Evolutionary conservation across 2,329 filamentous ascomycete species (phyloP).

Genomic region (Apiospora hydei): DNA sequence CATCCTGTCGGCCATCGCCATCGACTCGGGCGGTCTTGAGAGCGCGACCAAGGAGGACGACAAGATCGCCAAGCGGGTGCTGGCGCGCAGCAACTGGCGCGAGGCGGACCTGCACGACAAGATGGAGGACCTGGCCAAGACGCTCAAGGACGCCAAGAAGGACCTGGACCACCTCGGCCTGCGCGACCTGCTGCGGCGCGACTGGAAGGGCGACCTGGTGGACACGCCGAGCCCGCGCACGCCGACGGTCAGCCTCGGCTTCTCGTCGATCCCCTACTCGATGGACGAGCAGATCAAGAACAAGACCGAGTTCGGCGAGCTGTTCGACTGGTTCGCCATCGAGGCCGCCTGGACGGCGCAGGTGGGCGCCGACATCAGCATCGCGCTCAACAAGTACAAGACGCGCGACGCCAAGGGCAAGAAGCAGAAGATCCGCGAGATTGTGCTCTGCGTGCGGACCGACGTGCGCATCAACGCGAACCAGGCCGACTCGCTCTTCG

Average conservation of each 20-base stretch:
- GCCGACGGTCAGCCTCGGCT: constrained; percentile 54
- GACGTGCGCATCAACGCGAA: constrained; percentile 52
- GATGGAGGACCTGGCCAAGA: constrained; percentile 50
- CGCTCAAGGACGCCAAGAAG: constrained; percentile 50
- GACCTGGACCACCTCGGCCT: constrained; percentile 49
- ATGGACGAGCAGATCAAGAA: constrained; percentile 51
- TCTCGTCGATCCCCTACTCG: constrained; percentile 53
- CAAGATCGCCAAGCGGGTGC: constrained; percentile 46
- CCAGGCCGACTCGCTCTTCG: constrained; percentile 52
- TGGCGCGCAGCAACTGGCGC: constrained; percentile 51
- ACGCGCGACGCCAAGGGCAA: constrained; percentile 44
- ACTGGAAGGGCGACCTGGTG: constrained; percentile 56
- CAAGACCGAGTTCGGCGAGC: constrained; percentile 53
- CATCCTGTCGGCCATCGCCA: constrained; percentile 53
- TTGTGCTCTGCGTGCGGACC: constrained; percentile 51
- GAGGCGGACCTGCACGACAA: constrained; percentile 46
- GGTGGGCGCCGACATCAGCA: constrained; percentile 51
- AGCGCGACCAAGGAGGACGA: constrained; percentile 48
- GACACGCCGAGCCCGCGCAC: constrained; percentile 54
- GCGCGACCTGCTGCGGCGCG: constrained; percentile 52
- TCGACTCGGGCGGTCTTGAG: constrained; percentile 51
- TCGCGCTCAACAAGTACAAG: constrained; percentile 56
- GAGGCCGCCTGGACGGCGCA: constrained; percentile 56
- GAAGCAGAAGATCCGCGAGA: constrained; percentile 55
- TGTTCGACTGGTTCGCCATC: constrained; percentile 57